Base-by-base conservation (phyloP, 768 basidiomycete genomes). In the Hortiboletus flavorubellus region DNA sequence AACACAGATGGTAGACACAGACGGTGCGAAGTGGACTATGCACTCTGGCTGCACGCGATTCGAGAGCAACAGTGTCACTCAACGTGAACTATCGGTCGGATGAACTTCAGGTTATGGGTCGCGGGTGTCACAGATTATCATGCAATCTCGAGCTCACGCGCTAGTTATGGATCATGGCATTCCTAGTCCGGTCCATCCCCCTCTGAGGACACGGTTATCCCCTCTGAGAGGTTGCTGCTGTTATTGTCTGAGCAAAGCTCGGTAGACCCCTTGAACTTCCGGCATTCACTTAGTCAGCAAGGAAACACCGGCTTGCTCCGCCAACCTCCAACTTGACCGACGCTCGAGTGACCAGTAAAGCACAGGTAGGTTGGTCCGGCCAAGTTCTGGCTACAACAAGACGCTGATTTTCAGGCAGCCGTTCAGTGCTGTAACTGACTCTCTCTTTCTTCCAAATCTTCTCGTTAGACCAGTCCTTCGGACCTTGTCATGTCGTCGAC, bases 401-500 rank as follows among this genome's bases (percentile, higher is more conserved):
- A 10, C 10, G n/a, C 49, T 64, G 16, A 67, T 38, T 41, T 26
- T 33, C 1, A 12, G 1, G 11, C 30, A 65, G 64, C 57, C 53
- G 2, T 40, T 40, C 53, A 39, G 65, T 39, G 62, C 56, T 59
- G 55, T 56, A 41, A 48, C 31, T 12, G 46, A 54, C 61, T 10
- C 35, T 10, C 35, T 62, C 54, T 48, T 60, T 61, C 55, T 48
- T 30, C 37, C 30, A 46, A 55, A 37, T 41, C 42, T 49, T 34
- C 34, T 47, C 48, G 26, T 46, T 45, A 53, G 51, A 59, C 56
- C 46, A 57, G 21, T 62, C 52, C 46, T 60, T 57, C 48, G 15
- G 26, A 54, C 51, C 40, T 34, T 56, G 55, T 50, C 62, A 90
- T 90, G 88, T 89, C 88, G 63, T 72, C 86, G 66, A 89, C 88